These are phyloP conservation scores for Nigrospora oryzae DNA, from an alignment of 2,329 filamentous ascomycete genomes.

Conservation along the genomic window DNA sequence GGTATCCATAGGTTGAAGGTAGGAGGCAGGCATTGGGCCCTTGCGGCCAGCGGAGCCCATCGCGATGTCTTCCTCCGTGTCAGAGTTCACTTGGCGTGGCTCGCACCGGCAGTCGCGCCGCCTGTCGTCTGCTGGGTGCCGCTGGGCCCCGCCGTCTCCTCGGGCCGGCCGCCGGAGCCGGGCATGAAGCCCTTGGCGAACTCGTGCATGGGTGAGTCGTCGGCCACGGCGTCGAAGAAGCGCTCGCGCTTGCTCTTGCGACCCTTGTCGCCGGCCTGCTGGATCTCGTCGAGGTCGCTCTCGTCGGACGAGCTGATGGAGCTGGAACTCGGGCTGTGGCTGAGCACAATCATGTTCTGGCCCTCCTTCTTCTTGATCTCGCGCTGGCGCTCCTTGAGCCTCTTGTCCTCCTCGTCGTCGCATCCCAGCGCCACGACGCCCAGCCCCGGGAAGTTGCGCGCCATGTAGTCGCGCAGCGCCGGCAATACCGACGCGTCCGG, in stretches of 20 bases:
- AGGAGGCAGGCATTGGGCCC: too few species aligned
- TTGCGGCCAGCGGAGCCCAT: too few species aligned
- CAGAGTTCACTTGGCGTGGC: too few species aligned
- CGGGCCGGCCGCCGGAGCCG: too few species aligned
- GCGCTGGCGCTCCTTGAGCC: constrained; percentile 70
- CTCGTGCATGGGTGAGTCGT: background rate
- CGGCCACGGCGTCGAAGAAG: background rate
- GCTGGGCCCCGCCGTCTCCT: too few species aligned
- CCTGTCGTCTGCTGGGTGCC: too few species aligned
- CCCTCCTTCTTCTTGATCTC: constrained; percentile 63
- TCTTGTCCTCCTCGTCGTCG: constrained; percentile 65
- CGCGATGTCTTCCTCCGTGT: too few species aligned
- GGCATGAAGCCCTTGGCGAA: background rate
- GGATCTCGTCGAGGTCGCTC: constrained; percentile 40
- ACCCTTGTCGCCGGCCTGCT: constrained; percentile 24
- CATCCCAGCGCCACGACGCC: constrained; percentile 69
- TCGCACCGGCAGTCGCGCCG: too few species aligned
- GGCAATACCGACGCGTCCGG: constrained; percentile 73
- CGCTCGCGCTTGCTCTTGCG: constrained; percentile 33
- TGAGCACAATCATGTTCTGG: constrained; percentile 44
- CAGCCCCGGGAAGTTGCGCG: constrained; percentile 67
- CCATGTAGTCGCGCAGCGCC: constrained; percentile 60
- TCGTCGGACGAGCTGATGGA: constrained; percentile 44
- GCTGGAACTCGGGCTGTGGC: constrained; percentile 39
- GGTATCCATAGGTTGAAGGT: too few species aligned